Conservation (phyloP, 352 stramenopile species). For the Phytophthora sp. region DNA sequence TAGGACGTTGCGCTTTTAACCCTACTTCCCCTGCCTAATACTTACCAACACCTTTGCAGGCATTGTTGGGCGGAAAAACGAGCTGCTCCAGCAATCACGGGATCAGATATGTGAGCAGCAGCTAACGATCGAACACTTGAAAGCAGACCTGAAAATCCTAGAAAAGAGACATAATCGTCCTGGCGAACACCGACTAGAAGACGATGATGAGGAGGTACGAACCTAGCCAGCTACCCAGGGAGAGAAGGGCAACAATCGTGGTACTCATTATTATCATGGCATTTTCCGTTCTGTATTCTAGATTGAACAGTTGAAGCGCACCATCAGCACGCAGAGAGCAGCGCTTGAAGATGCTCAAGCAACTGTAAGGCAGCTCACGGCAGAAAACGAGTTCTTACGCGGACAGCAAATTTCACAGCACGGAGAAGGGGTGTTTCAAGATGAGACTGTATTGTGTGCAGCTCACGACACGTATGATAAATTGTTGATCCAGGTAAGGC, state of each 20-base stretch:
- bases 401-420: conserved; percentile 8
- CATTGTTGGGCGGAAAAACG: conserved; percentile 44
- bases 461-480: conserved; percentile 17
- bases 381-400: conserved; percentile 30
- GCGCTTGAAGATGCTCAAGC: conserved; percentile 12
- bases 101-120: conserved; percentile 73
- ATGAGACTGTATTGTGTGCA: not conserved
- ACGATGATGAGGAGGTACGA: conserved; percentile 45
- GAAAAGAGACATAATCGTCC: conserved; percentile 13
- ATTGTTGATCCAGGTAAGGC: conserved; percentile 34
- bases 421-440: not conserved
- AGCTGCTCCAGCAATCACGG: conserved; percentile 44
- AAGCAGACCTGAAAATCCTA: conserved; percentile 43
- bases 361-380: conserved; percentile 7
- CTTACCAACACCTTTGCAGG: conserved; percentile 25
- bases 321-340: conserved; percentile 18
- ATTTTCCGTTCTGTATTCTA: not conserved
- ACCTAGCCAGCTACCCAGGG: too few relatives aligned
- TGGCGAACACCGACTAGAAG: conserved; percentile 22
- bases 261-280: not conserved
- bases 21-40: too few relatives aligned
- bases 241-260: too few relatives aligned
- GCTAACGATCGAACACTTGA: conserved; percentile 60
- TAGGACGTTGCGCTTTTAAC: not conserved
- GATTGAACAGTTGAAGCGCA: conserved; percentile 29